Percentiles rank a stretch among this genome's conserved stretches.
Conservation (phyloP, 495 filamentous ascomycete species). For the Wilcoxina mikolae region DNA sequence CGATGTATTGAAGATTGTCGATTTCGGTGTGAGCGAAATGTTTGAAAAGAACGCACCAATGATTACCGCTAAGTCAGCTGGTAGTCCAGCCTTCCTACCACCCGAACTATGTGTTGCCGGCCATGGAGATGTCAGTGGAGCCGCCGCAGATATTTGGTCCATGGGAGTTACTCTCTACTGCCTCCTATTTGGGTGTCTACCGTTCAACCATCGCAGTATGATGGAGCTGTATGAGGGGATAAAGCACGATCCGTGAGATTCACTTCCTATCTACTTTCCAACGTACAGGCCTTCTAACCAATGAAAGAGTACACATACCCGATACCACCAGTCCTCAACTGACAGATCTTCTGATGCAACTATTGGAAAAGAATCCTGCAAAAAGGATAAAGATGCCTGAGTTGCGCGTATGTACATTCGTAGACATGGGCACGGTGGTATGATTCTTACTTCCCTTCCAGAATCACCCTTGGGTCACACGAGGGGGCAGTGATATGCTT, state of each 20-base stretch:
- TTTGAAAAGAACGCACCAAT: constrained; percentile 82
- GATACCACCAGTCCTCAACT: constrained; percentile 47
- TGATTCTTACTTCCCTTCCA: constrained; percentile 31
- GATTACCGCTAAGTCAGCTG: constrained; percentile 86
- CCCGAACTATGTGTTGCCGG: constrained; percentile 81
- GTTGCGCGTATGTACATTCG: constrained; percentile 58
- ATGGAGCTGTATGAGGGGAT: constrained; percentile 85
- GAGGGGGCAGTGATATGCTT: constrained; percentile 60
- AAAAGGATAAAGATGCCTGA: constrained; percentile 70
- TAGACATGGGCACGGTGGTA: no score
- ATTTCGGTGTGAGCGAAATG: constrained; percentile 98
- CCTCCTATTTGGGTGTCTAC: constrained; percentile 70
- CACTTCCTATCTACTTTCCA: not conserved
- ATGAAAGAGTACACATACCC: constrained; percentile 32
- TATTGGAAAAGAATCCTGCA: constrained; percentile 62
- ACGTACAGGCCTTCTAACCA: not conserved
- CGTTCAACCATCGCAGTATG: constrained; percentile 60
- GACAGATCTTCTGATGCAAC: constrained; percentile 47
- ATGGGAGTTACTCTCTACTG: constrained; percentile 97
- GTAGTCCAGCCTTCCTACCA: constrained; percentile 87
- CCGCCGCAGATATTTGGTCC: constrained; percentile 91
- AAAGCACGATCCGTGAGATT: constrained; percentile 40
- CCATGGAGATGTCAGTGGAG: constrained; percentile 78
- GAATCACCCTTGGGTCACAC: constrained; percentile 93
- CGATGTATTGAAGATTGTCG: constrained; percentile 87